Percentiles rank a stretch among this genome's conserved stretches.
Evolutionary conservation across 2,329 filamentous ascomycete genomes (phyloP).

Genomic region (Pseudogymnoascus sp.): DNA sequence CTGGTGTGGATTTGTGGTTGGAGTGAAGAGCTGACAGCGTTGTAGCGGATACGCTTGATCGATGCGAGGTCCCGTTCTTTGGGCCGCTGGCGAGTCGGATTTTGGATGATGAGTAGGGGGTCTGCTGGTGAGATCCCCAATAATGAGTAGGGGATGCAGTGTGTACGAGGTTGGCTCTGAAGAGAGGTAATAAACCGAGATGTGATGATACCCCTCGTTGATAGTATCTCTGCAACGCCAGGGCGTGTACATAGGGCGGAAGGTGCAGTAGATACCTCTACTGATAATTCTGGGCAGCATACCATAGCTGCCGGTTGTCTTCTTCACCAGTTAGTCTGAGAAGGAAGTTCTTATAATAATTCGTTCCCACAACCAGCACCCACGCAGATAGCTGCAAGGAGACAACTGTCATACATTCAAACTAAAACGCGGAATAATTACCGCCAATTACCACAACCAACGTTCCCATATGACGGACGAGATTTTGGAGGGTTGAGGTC

Average conservation of each 20-base stretch:
- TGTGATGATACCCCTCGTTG: neutral
- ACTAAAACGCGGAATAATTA: neutral
- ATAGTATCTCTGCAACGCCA: neutral
- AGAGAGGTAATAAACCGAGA: neutral
- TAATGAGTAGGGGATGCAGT: conserved; percentile 50
- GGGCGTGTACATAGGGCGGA: neutral
- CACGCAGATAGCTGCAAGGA: neutral
- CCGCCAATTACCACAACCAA: neutral
- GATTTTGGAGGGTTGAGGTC: neutral
- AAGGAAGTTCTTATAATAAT: neutral
- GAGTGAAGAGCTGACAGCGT: conserved; percentile 15
- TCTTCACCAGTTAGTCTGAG: neutral
- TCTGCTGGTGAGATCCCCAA: conserved; percentile 28
- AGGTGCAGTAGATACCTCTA: neutral
- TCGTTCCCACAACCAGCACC: neutral
- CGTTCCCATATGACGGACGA: neutral
- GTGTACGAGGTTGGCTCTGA: neutral
- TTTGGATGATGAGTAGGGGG: conserved; percentile 65
- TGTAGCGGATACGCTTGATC: conserved; percentile 49
- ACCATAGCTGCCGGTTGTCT: neutral
- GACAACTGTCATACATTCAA: neutral
- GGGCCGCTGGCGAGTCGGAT: conserved; percentile 80
- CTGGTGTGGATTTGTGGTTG: neutral
- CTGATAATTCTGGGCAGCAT: neutral
- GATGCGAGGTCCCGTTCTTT: conserved; percentile 70